Percentiles rank a stretch among this genome's conserved stretches.
phyloP scores from a whole-genome alignment of 2,329 filamentous ascomycete genomes.

The Nigrospora oryzae region DNA sequence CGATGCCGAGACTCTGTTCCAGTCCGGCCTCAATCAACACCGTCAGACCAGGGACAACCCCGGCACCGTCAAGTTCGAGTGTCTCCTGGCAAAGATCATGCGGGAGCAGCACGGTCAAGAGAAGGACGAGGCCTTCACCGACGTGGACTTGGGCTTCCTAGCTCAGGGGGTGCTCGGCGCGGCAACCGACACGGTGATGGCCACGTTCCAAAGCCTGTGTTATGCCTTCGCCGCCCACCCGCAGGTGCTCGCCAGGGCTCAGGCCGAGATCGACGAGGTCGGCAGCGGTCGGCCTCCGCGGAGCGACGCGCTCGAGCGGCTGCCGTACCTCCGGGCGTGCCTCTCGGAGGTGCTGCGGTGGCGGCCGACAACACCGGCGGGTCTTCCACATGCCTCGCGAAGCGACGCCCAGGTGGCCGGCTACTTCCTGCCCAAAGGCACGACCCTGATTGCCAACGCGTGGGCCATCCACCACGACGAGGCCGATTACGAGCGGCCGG shows the following conservation, averaged over 20 bases:
- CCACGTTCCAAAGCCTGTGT: slow-evolving; percentile 2
- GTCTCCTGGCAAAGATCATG: slow-evolving; percentile 4
- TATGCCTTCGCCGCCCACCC: slow-evolving; percentile 1
- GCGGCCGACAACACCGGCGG: slow-evolving; percentile 27
- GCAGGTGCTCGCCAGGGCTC: not conserved
- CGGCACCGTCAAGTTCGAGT: slow-evolving; percentile 1
- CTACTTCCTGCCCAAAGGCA: slow-evolving; percentile 31
- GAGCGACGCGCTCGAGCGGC: not conserved
- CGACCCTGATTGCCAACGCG: slow-evolving; percentile 30
- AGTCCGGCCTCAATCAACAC: slow-evolving; percentile 1
- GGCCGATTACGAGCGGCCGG: slow-evolving; percentile 22
- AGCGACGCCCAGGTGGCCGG: slow-evolving; percentile 25
- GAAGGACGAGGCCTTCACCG: not conserved
- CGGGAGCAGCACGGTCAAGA: slow-evolving; percentile 2
- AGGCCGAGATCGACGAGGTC: not conserved
- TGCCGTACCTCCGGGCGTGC: slow-evolving; percentile 1
- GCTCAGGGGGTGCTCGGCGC: slow-evolving; percentile 1
- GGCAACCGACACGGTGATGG: slow-evolving; percentile 1
- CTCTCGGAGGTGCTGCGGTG: slow-evolving; percentile 24
- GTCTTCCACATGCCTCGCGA: slow-evolving; percentile 28
- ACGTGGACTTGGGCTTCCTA: slow-evolving; percentile 1
- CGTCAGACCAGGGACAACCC: slow-evolving; percentile 1
- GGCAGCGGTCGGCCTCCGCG: not conserved
- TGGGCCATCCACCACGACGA: slow-evolving; percentile 28
- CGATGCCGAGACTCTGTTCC: slow-evolving; percentile 1